Percentiles rank a stretch among this genome's conserved stretches.
Evolutionary conservation across 352 stramenopile genomes (phyloP).

Genomic region (Globisporangium camurandrum): DNA sequence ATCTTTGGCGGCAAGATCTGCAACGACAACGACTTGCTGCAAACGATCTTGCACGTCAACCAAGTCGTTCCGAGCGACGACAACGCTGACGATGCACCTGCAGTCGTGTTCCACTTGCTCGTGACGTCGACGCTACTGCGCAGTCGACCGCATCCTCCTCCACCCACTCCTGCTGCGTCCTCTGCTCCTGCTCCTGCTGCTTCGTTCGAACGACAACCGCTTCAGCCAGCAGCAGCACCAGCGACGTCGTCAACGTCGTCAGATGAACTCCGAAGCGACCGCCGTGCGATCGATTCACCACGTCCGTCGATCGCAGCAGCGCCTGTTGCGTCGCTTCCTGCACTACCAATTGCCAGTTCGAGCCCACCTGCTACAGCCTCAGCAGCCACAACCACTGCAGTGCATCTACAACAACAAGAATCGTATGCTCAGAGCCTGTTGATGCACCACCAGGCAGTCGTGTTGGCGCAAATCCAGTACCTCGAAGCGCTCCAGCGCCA

Average conservation of each 20-base stretch:
- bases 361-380: slow-evolving; percentile 11
- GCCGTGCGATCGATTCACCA: slow-evolving; percentile 10
- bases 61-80: slow-evolving; percentile 29
- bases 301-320: not conserved
- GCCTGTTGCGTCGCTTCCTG: slow-evolving; percentile 4
- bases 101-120: slow-evolving; percentile 72
- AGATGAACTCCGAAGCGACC: not conserved
- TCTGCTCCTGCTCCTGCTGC: not conserved
- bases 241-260: slow-evolving; percentile 1
- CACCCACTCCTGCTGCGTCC: not conserved
- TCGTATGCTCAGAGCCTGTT: slow-evolving; percentile 54
- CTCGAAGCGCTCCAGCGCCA: slow-evolving; percentile 60
- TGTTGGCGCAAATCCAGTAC: slow-evolving; percentile 79
- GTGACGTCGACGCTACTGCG: slow-evolving; percentile 26
- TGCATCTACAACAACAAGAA: slow-evolving; percentile 12
- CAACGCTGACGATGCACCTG: slow-evolving; percentile 16
- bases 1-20: slow-evolving; percentile 87
- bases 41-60: slow-evolving; percentile 20
- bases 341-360: not conserved
- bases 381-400: not conserved
- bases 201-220: not conserved
- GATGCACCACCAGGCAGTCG: slow-evolving; percentile 72
- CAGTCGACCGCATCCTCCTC: slow-evolving; percentile 17
- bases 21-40: slow-evolving; percentile 43
- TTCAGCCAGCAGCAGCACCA: slow-evolving; percentile 1